These are phyloP conservation scores for Pseudonitzschia multiseries DNA, from an alignment of 108 stramenopile species.

Conservation along the genomic window DNA sequence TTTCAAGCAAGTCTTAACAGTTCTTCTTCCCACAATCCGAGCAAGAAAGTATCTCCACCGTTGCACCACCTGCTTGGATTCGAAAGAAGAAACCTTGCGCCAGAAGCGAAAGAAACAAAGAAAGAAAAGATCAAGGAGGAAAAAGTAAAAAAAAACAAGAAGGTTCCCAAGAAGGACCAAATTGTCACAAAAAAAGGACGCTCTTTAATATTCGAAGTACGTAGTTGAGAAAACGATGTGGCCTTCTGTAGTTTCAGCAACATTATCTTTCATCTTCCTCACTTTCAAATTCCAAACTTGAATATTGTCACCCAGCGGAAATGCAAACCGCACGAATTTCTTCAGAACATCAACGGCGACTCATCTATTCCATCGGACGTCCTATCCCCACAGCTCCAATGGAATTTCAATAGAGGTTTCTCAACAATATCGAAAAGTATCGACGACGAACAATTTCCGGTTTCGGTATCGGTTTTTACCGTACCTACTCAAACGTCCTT, in stretches of 20 bases:
- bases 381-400: not conserved
- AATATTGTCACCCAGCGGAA: not conserved
- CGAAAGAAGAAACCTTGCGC: no score
- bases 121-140: no score
- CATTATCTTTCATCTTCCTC: not conserved
- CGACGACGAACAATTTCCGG: not conserved
- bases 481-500: not conserved
- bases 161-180: no score
- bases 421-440: not conserved
- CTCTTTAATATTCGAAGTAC: no score
- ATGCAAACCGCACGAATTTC: not conserved
- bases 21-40: no score
- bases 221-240: no score
- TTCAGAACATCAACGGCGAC: not conserved
- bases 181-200: no score
- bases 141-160: no score
- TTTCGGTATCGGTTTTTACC: not conserved
- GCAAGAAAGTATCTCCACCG: no score
- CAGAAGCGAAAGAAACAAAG: no score
- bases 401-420: not conserved
- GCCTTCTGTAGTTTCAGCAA: not conserved
- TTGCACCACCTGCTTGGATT: no score
- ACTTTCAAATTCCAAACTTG: not conserved
- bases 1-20: not conserved
- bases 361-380: not conserved